A percentile compares a stretch with the other conserved stretches of the same genome.
phyloP scores from a whole-genome alignment of 306 rosid species.

The Macrotyloma uniflorum region DNA sequence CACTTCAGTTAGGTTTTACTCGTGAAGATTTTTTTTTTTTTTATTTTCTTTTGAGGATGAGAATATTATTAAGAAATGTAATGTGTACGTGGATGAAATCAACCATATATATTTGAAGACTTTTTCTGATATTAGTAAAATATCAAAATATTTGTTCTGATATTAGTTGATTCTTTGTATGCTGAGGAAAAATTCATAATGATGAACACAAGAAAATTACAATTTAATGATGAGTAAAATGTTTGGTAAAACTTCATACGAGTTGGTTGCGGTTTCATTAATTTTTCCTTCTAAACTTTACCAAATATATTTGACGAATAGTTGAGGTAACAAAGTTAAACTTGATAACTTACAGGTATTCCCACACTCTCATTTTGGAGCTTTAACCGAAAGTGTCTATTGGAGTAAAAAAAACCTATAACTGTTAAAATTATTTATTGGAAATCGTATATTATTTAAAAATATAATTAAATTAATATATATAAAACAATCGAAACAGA shows the following conservation, averaged over 20 bases:
- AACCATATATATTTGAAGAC: background rate
- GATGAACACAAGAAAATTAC: background rate
- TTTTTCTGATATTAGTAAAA: background rate
- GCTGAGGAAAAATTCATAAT: no score
- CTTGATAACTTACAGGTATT: background rate
- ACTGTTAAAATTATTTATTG: no score
- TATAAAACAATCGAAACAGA: no score
- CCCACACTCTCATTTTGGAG: no score
- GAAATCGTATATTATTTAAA: no score
- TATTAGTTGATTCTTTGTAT: no score
- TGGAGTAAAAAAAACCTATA: no score
- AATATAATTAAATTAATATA: no score
- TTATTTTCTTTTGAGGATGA: no score
- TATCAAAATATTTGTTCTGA: background rate
- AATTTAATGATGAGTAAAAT: background rate
- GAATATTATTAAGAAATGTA: no score
- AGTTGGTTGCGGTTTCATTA: background rate
- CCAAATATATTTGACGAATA: background rate
- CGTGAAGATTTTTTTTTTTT: no score
- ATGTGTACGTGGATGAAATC: background rate
- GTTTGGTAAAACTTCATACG: slow-evolving; percentile 41
- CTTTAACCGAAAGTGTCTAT: background rate
- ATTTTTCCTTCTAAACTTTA: background rate
- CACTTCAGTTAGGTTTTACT: no score
- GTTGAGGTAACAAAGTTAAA: background rate